phyloP scores from a whole-genome alignment of 495 filamentous ascomycete genomes.

The Chaetomidium leptoderma region DNA sequence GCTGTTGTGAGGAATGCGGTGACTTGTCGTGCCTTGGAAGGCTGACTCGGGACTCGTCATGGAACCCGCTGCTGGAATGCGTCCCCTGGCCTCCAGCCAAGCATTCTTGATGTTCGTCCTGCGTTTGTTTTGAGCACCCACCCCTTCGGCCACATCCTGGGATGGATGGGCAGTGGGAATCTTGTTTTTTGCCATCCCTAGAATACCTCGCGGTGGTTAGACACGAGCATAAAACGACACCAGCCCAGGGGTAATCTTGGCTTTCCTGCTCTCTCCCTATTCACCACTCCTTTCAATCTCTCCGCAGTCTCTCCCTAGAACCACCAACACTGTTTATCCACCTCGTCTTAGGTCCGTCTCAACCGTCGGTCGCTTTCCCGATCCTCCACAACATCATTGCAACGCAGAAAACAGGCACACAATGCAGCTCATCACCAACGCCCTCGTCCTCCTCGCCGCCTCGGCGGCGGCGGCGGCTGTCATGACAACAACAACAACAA shows the following conservation, averaged over 20 bases:
- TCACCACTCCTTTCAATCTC: not conserved
- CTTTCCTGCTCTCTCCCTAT: not conserved
- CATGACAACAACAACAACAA: not conserved
- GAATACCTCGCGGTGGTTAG: not conserved
- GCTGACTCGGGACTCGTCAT: not conserved
- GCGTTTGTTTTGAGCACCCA: not conserved
- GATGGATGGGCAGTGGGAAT: not conserved
- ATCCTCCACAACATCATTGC: not conserved
- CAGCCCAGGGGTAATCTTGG: not conserved
- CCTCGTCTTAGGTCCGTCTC: not conserved
- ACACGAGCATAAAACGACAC: not conserved
- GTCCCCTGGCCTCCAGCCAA: not conserved
- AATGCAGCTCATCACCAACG: not conserved
- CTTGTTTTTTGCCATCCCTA: not conserved
- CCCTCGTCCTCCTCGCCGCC: slow-evolving; percentile 3
- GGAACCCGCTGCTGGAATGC: slow-evolving; percentile 6
- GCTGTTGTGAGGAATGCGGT: slow-evolving; percentile 6
- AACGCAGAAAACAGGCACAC: not conserved
- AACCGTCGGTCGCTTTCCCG: not conserved
- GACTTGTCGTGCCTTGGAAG: slow-evolving; percentile 2
- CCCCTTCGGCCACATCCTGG: no score
- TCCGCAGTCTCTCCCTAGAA: not conserved
- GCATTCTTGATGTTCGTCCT: slow-evolving; percentile 6
- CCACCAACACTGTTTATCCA: not conserved
- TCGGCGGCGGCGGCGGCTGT: not conserved